phyloP scores from a whole-genome alignment of 2,329 filamentous ascomycete genomes.

The Neopestalotiopsis clavispora region DNA sequence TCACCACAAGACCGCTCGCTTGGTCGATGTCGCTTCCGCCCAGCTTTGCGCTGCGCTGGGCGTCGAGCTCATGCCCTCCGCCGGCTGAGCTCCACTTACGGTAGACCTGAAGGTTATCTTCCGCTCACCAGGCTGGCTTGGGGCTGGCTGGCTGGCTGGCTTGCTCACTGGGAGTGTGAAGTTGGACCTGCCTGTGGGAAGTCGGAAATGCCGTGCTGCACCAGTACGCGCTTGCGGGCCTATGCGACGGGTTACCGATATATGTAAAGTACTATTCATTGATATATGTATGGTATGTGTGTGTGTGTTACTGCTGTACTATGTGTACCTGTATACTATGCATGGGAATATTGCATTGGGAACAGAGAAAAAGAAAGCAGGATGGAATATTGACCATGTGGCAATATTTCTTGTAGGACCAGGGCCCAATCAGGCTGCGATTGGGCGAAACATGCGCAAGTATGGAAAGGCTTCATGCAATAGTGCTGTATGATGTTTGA shows the following conservation, averaged over 20 bases:
- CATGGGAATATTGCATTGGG: neutral
- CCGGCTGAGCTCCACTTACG: slow-evolving; percentile 8
- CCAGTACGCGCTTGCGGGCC: neutral
- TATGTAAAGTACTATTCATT: slow-evolving; percentile 2
- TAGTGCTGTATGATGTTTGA: neutral
- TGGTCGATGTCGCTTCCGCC: neutral
- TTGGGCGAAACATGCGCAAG: neutral
- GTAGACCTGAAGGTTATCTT: slow-evolving; percentile 13
- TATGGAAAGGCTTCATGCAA: neutral
- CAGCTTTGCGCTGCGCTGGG: neutral
- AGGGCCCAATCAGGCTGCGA: neutral
- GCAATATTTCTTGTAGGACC: neutral
- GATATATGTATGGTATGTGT: neutral
- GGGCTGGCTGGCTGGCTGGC: neutral
- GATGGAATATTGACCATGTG: neutral
- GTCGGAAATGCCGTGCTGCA: neutral
- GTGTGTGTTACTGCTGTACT: neutral
- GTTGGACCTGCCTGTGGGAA: neutral
- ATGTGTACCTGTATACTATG: neutral
- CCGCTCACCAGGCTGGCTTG: neutral
- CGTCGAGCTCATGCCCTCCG: neutral
- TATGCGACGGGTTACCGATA: neutral
- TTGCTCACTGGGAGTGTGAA: neutral
- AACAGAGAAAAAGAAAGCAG: neutral
- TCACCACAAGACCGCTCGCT: neutral